A percentile compares a stretch with the other conserved stretches of the same genome.
Evolutionary conservation across 78 protist species (phyloP).

Genomic region (Dictyostelium firmibasis): DNA sequence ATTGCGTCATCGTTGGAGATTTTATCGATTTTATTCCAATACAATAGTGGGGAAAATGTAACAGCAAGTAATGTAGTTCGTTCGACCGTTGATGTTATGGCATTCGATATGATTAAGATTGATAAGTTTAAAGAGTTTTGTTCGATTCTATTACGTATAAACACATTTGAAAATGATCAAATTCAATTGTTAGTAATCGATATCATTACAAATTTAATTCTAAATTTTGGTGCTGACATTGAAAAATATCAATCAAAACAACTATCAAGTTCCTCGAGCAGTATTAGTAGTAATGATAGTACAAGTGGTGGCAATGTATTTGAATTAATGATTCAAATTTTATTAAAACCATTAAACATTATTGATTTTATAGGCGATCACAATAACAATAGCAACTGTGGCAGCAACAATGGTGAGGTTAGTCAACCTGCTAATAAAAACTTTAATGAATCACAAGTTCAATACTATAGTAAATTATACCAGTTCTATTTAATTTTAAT

Average conservation of each 20-base stretch:
- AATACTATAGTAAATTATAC: constrained; percentile 21
- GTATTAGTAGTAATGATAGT: not conserved
- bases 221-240: constrained; percentile 25
- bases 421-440: too few species aligned
- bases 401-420: not conserved
- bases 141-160: constrained; percentile 2
- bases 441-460: not conserved
- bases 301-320: not conserved
- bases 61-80: constrained; percentile 13
- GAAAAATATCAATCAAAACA: constrained; percentile 9
- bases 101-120: not conserved
- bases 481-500: constrained; percentile 2
- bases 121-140: constrained; percentile 33
- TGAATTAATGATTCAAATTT: constrained; percentile 11
- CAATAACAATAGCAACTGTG: too few species aligned
- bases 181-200: constrained; percentile 16
- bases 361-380: too few species aligned
- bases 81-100: not conserved
- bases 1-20: constrained; percentile 28
- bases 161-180: not conserved
- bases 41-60: constrained; percentile 7
- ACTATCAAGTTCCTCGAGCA: not conserved
- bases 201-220: constrained; percentile 12
- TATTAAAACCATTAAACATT: constrained; percentile 33
- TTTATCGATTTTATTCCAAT: constrained; percentile 5